Percentiles rank a stretch among this genome's conserved stretches.
Conservation (phyloP, 1,284 basidiomycete genomes). For the Sporisorium exsertum region DNA sequence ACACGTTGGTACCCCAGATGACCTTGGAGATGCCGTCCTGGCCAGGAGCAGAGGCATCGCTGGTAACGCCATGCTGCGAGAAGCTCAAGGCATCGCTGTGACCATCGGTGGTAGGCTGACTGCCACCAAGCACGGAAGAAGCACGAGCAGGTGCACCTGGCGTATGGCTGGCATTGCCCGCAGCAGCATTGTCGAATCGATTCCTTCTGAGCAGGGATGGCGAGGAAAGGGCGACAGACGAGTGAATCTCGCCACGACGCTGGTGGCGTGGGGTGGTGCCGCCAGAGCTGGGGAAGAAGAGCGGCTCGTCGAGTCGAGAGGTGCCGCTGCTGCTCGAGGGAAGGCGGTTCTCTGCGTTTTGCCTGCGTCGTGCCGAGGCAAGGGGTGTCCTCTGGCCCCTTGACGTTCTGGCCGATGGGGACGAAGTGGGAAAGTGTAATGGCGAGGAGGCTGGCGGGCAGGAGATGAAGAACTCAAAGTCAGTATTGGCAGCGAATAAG, state of each 20-base stretch:
- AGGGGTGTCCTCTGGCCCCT: slow-evolving; percentile 45
- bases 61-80: slow-evolving; percentile 55
- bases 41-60: slow-evolving; percentile 43
- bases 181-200: slow-evolving; percentile 20
- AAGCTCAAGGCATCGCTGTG: slow-evolving; percentile 75
- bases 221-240: slow-evolving; percentile 54
- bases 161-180: slow-evolving; percentile 13
- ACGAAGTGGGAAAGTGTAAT: slow-evolving; percentile 64
- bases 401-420: slow-evolving; percentile 54
- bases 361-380: slow-evolving; percentile 31
- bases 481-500: not conserved
- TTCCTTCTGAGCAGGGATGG: slow-evolving; percentile 46
- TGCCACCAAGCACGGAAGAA: slow-evolving; percentile 83
- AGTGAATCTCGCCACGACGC: slow-evolving; percentile 66
- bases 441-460: slow-evolving; percentile 53
- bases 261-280: slow-evolving; percentile 59
- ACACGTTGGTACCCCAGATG: slow-evolving; percentile 97
- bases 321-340: slow-evolving; percentile 53
- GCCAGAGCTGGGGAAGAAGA: slow-evolving; percentile 67
- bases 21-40: slow-evolving; percentile 78
- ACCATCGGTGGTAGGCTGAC: slow-evolving; percentile 76
- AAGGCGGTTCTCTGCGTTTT: slow-evolving; percentile 40
- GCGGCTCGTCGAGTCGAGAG: slow-evolving; percentile 54
- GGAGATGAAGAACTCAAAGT: not conserved
- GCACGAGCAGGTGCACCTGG: slow-evolving; percentile 56